Conservation (phyloP, 257 asterid species). For the Rubia yunnanensis region DNA sequence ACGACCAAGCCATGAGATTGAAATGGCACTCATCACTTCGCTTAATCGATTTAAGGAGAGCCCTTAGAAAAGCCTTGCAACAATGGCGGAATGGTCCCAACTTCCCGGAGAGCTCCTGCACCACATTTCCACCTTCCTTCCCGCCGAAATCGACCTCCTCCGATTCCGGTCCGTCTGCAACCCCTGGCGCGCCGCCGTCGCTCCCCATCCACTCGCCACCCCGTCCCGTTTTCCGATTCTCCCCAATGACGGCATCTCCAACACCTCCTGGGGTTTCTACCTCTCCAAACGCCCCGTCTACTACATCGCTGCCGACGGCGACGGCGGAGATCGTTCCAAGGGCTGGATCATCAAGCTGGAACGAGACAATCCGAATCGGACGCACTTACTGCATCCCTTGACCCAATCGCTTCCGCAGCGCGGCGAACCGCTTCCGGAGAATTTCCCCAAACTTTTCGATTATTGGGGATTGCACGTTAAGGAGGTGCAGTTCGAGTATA, state of each 20-base stretch:
- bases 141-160: constrained; percentile 50
- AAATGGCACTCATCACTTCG: background rate
- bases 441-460: constrained; percentile 46
- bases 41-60: background rate
- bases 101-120: constrained; percentile 68
- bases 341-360: constrained; percentile 37
- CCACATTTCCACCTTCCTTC: constrained; percentile 41
- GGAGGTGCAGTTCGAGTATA: constrained; percentile 54
- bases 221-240: constrained; percentile 61
- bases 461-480: constrained; percentile 34
- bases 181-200: constrained; percentile 62
- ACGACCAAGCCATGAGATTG: too few species aligned
- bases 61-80: too few species aligned
- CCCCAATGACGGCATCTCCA: constrained; percentile 65
- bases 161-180: constrained; percentile 82
- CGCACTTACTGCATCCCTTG: constrained; percentile 57
- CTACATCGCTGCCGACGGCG: constrained; percentile 6
- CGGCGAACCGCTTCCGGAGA: constrained; percentile 26
- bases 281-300: constrained; percentile 59
- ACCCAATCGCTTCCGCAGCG: constrained; percentile 36
- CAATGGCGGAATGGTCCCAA: constrained; percentile 48
- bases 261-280: constrained; percentile 64
- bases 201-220: constrained; percentile 18
- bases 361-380: constrained; percentile 17
- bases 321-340: background rate